Evolutionary conservation across 495 filamentous ascomycete species (phyloP), one percentile per base, ranked within the genome.

Genomic region (Penicillium riverlandense): DNA sequence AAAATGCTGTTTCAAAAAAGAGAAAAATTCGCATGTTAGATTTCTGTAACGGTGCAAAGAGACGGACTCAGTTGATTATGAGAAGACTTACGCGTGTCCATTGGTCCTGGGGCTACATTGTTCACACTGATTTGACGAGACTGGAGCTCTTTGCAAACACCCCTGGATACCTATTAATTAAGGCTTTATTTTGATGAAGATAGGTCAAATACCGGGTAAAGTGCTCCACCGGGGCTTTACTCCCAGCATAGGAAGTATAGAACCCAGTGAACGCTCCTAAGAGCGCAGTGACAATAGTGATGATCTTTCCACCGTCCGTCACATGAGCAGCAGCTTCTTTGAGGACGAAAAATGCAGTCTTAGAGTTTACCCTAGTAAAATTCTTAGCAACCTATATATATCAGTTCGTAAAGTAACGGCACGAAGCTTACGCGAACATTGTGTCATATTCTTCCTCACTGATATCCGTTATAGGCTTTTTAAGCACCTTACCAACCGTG

Each of bases 401-500:
- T 4, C 1, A 16, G 4, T 1, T 1, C 1, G 15, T 1, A 4
- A 1, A 1, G 15, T 16, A 16, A 16, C 4, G 1, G 15, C 1
- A 16, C 1, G 15, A 1, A 16, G 49, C 58, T 41, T 59, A 61
- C 58, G 58, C 64, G 50, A 67, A 70, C 58, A 67, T 70, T 1
- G 50, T 37, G 54, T 78, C 75, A 61, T 75, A 76, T 7, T 70
- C 62, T 35, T 67, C 66, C 50, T 78, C 76, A 0, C 37, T 53
- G 50, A 76, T 70, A 40, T 67, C 65, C 5, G 65, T 66, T 28
- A 76, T 74, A 0, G 74, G 67, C 54, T 77, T 69, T 43, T 61
- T 68, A 22, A 65, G 51, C 12, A 65, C 63, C 46, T 63, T 67
- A 15, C 72, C 76, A 1, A 77, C 68, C 13, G 74, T 77, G 44